Conservation (phyloP, 2,329 filamentous ascomycete genomes). For the Monosporascus sp. region DNA sequence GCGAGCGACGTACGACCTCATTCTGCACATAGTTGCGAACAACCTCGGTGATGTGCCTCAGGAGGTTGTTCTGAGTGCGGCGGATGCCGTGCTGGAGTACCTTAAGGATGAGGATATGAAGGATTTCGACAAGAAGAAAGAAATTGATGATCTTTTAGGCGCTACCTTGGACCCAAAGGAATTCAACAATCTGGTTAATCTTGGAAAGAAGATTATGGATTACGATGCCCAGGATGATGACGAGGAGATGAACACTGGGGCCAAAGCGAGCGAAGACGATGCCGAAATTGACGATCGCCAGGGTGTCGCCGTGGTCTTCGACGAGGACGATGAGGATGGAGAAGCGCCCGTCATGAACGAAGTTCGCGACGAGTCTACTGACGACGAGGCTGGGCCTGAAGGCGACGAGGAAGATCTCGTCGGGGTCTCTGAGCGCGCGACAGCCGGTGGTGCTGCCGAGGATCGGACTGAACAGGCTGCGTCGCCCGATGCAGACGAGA, state of each 20-base stretch:
- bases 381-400: constrained; percentile 66
- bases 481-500: constrained; percentile 62
- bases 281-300: constrained; percentile 89
- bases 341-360: constrained; percentile 74
- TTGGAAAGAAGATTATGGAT: constrained; percentile 98
- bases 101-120: constrained; percentile 95
- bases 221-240: constrained; percentile 97
- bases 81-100: constrained; percentile 84
- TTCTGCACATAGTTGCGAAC: constrained; percentile 82
- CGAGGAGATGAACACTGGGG: constrained; percentile 72
- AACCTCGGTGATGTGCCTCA: constrained; percentile 90
- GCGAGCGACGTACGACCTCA: constrained; percentile 87
- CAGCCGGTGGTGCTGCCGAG: constrained; percentile 42
- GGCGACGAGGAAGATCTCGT: constrained; percentile 53
- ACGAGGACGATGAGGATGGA: constrained; percentile 83
- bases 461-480: constrained; percentile 44
- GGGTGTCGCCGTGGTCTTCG: constrained; percentile 95
- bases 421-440: constrained; percentile 47
- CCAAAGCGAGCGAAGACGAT: constrained; percentile 56
- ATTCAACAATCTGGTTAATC: constrained; percentile 93
- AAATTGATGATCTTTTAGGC: constrained; percentile 91
- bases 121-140: constrained; percentile 97
- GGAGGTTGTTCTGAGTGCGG: constrained; percentile 86
- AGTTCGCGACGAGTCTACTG: constrained; percentile 81
- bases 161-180: constrained; percentile 76